Percentiles rank a stretch among this genome's conserved stretches.
Conservation (phyloP, 2,329 filamentous ascomycete genomes). For the Cadophora gregata region DNA sequence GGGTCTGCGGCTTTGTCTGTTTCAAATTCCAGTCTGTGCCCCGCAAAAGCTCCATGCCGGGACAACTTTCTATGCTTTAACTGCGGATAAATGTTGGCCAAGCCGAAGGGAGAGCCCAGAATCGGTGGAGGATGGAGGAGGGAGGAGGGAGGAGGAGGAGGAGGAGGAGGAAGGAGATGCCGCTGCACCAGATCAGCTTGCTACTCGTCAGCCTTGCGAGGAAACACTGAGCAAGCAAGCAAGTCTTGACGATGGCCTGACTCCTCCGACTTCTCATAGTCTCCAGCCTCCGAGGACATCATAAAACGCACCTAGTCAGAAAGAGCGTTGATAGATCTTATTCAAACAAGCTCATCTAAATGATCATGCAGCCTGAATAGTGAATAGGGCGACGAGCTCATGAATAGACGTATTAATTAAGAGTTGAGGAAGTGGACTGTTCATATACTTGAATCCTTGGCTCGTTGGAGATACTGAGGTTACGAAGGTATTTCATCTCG, state of each 20-base stretch:
- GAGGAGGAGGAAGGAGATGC: neutral
- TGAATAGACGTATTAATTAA: neutral
- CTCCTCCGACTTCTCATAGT: neutral
- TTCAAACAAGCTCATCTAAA: slow-evolving; percentile 24
- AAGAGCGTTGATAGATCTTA: neutral
- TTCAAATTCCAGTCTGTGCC: slow-evolving; percentile 21
- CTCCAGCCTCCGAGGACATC: neutral
- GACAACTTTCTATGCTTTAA: slow-evolving; percentile 5
- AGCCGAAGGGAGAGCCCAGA: slow-evolving; percentile 1
- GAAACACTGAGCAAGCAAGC: neutral
- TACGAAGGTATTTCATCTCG: slow-evolving; percentile 3
- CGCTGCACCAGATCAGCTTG: neutral
- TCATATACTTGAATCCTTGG: slow-evolving; percentile 13
- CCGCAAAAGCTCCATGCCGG: slow-evolving; percentile 4
- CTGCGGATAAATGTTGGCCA: slow-evolving; percentile 16
- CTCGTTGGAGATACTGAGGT: slow-evolving; percentile 9
- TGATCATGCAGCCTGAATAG: slow-evolving; percentile 15
- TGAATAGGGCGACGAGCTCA: slow-evolving; percentile 12
- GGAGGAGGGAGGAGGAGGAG: neutral
- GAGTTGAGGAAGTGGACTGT: neutral
- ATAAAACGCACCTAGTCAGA: neutral
- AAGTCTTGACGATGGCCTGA: slow-evolving; percentile 1
- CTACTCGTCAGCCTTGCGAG: neutral
- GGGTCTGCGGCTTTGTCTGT: slow-evolving; percentile 14
- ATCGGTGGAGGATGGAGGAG: neutral